Evolutionary conservation across 306 rosid genomes (phyloP).

Genomic region (Dalbergia cochinchinensis): DNA sequence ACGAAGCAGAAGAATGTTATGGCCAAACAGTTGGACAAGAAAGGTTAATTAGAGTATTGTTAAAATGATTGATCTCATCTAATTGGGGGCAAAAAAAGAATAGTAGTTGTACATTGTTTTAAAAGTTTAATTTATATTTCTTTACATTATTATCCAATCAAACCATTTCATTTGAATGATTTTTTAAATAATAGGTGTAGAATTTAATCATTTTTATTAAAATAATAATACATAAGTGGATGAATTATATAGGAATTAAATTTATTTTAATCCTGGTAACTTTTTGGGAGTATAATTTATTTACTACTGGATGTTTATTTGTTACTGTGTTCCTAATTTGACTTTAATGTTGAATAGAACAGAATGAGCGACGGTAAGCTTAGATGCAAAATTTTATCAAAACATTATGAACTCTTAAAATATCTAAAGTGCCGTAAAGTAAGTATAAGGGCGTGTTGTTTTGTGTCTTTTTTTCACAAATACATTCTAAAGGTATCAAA

Average conservation of each 20-base stretch:
- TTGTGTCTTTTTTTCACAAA: no score
- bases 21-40: neutral
- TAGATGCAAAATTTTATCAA: neutral
- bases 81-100: neutral
- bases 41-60: neutral
- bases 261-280: no score
- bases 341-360: neutral
- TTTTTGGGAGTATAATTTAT: neutral
- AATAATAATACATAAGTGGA: no score
- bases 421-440: neutral
- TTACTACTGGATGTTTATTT: no score
- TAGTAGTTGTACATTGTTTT: neutral
- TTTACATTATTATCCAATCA: no score
- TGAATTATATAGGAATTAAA: no score
- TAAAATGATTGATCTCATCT: neutral
- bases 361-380: neutral
- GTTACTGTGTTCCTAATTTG: neutral
- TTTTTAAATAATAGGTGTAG: no score
- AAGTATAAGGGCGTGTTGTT: no score
- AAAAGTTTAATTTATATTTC: no score
- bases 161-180: no score
- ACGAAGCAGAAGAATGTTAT: neutral
- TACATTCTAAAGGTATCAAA: neutral
- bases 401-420: neutral
- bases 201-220: no score